phyloP scores from a whole-genome alignment of 2,329 filamentous ascomycete genomes.

The Nigrospora sphaerica region DNA sequence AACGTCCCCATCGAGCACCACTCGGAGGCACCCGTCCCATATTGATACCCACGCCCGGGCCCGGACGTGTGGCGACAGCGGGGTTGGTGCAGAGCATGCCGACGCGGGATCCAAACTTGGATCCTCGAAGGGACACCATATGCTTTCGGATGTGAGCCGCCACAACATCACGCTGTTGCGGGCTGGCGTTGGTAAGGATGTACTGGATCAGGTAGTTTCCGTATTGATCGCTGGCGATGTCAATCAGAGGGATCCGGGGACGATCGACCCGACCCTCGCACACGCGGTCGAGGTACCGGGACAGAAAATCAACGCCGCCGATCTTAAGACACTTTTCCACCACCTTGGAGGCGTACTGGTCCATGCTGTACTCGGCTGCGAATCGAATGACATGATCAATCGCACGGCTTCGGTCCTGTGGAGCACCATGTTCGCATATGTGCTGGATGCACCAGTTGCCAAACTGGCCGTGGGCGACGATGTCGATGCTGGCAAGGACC shows the following conservation, averaged over 20 bases:
- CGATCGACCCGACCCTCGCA: slow-evolving; percentile 87
- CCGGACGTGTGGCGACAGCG: slow-evolving; percentile 79
- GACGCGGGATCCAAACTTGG: slow-evolving; percentile 96
- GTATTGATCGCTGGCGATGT: slow-evolving; percentile 97
- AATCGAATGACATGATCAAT: slow-evolving; percentile 93
- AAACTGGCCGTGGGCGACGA: slow-evolving; percentile 95
- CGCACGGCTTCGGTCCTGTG: slow-evolving; percentile 84
- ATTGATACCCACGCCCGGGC: slow-evolving; percentile 67
- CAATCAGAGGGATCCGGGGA: slow-evolving; percentile 92
- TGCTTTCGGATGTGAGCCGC: slow-evolving; percentile 95
- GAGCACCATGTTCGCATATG: slow-evolving; percentile 92
- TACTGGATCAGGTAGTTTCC: slow-evolving; percentile 98
- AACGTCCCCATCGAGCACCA: slow-evolving; percentile 47
- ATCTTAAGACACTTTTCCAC: slow-evolving; percentile 99
- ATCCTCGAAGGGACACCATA: slow-evolving; percentile 97
- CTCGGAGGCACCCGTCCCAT: slow-evolving; percentile 50
- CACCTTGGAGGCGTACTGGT: slow-evolving; percentile 98
- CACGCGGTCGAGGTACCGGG: slow-evolving; percentile 87
- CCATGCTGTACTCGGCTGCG: slow-evolving; percentile 94
- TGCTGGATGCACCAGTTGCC: slow-evolving; percentile 99
- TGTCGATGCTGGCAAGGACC: slow-evolving; percentile 88
- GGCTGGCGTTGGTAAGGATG: slow-evolving; percentile 81
- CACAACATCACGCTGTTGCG: slow-evolving; percentile 88
- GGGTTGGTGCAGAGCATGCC: slow-evolving; percentile 99
- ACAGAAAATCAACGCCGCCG: slow-evolving; percentile 80